These are phyloP conservation scores for Pestalotiopsis sp. DNA, from an alignment of 2,329 filamentous ascomycete genomes.

Conservation along the genomic window DNA sequence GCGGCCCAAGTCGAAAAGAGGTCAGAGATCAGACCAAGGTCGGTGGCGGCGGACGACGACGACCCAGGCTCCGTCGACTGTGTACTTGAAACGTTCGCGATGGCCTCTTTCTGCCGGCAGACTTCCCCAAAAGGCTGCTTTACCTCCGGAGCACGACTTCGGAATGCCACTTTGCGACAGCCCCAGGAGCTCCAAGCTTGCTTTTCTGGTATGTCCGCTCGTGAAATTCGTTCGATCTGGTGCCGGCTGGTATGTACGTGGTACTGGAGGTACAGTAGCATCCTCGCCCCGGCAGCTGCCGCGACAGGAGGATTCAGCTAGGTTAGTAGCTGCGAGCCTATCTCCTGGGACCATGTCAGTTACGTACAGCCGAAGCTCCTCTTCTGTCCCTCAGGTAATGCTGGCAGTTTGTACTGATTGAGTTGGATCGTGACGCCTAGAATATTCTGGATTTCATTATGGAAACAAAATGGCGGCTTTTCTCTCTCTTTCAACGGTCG, in stretches of 20 bases:
- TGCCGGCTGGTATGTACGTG: neutral
- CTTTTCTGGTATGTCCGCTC: neutral
- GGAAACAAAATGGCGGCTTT: no score
- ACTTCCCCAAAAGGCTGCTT: conserved; percentile 5
- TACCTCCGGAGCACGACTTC: conserved; percentile 12
- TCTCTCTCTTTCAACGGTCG: no score
- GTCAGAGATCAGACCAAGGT: neutral
- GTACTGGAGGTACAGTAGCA: neutral
- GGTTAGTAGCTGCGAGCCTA: neutral
- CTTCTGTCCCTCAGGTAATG: neutral
- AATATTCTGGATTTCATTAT: no score
- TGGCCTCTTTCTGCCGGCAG: neutral
- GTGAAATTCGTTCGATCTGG: neutral
- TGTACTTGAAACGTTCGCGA: conserved; percentile 11
- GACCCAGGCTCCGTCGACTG: neutral
- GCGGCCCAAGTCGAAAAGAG: neutral
- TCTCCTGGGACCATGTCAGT: neutral
- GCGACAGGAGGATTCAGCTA: neutral
- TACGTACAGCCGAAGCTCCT: neutral
- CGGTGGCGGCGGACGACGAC: neutral
- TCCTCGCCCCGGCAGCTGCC: neutral
- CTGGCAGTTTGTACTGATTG: neutral
- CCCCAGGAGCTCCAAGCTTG: neutral
- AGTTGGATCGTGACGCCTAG: neutral
- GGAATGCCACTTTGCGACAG: conserved; percentile 2